These are phyloP conservation scores for Pelargonium myrrhifolium DNA, from an alignment of 441 rosid species.

Conservation along the genomic window DNA sequence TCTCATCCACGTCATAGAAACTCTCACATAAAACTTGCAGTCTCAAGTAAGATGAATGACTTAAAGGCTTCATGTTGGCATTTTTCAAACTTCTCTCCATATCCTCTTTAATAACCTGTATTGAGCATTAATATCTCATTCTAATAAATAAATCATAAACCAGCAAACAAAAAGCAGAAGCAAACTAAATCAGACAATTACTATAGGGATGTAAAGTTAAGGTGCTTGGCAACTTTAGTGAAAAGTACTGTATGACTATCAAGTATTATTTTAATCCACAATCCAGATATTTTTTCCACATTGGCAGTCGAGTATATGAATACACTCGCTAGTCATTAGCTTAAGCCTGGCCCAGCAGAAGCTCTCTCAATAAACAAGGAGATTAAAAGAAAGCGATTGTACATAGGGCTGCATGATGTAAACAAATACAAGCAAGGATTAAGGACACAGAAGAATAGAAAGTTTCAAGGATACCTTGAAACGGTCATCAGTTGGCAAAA, in stretches of 20 bases:
- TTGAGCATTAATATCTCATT: conserved; percentile 13
- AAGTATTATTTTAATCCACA: not conserved
- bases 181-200: not conserved
- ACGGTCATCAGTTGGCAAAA: conserved; percentile 61
- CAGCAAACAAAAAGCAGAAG: conserved; percentile 9
- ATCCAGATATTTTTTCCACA: not conserved
- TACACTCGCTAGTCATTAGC: too few relatives aligned
- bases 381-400: not conserved
- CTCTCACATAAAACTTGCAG: conserved; percentile 74
- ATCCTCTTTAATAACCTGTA: conserved; percentile 85
- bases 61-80: conserved; percentile 81
- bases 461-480: conserved; percentile 49
- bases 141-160: conserved; percentile 11
- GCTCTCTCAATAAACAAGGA: not conserved
- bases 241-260: too few relatives aligned
- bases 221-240: not conserved
- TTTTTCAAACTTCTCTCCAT: conserved; percentile 74
- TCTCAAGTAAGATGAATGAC: conserved; percentile 79
- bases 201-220: not conserved
- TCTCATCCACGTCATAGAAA: conserved; percentile 83
- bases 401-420: not conserved
- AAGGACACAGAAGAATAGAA: not conserved
- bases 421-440: not conserved
- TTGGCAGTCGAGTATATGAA: not conserved
- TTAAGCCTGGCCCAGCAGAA: not conserved